phyloP scores from a whole-genome alignment of 345 rosid genomes.

The Salix arbutifolia region DNA sequence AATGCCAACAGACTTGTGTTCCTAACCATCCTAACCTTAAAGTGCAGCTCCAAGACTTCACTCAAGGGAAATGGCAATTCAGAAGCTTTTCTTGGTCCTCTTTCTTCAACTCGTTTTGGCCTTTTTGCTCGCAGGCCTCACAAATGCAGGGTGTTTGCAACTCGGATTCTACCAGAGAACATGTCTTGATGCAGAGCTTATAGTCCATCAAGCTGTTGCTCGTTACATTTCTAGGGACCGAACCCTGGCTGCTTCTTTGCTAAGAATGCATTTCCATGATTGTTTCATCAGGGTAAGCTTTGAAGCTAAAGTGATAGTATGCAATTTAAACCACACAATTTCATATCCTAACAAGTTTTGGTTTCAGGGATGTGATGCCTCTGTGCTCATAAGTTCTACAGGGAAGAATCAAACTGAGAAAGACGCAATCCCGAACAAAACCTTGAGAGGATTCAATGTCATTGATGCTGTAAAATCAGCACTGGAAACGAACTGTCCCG shows the following conservation, averaged over 20 bases:
- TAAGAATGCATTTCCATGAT: slow-evolving; percentile 56
- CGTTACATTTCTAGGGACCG: slow-evolving; percentile 32
- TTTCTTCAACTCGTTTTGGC: slow-evolving; percentile 27
- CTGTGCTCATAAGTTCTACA: slow-evolving; percentile 39
- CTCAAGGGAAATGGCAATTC: slow-evolving; percentile 31
- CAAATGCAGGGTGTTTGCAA: slow-evolving; percentile 18
- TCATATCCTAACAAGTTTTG: not conserved
- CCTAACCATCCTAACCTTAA: not conserved
- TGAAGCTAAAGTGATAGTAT: not conserved
- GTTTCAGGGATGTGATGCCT: slow-evolving; percentile 54
- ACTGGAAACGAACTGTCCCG: slow-evolving; percentile 32
- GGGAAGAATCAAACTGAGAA: slow-evolving; percentile 39
- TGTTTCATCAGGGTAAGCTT: slow-evolving; percentile 48
- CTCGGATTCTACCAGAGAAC: slow-evolving; percentile 33
- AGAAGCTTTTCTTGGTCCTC: slow-evolving; percentile 33
- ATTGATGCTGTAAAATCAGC: slow-evolving; percentile 43
- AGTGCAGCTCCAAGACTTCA: not conserved
- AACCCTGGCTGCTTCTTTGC: slow-evolving; percentile 43
- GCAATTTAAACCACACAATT: not conserved
- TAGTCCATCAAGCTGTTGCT: slow-evolving; percentile 17
- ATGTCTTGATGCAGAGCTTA: slow-evolving; percentile 42
- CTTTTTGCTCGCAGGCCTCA: slow-evolving; percentile 20
- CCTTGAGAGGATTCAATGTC: slow-evolving; percentile 46
- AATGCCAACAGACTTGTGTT: not conserved
- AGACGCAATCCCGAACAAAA: slow-evolving; percentile 33